Evolutionary conservation across 148 eudicot species (phyloP), one percentile per base, ranked within the genome.

Genomic region (Vaccinium darrowii): DNA sequence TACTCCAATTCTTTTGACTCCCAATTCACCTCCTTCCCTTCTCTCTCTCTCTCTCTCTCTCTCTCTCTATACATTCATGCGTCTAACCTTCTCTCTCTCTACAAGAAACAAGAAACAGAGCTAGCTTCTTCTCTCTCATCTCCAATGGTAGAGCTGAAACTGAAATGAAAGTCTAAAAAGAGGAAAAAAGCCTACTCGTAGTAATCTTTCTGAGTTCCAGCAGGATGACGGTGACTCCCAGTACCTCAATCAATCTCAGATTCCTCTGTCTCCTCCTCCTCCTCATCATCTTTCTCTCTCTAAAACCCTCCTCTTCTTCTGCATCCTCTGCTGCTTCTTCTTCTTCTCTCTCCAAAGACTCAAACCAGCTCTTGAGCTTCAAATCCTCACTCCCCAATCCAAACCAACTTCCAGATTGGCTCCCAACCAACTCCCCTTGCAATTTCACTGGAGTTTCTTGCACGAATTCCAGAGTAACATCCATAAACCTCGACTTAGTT

Each of bases 391-490:
- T 97, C 47, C 76, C 89, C 2, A 87, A 91, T 85, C 90, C 94
- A 1, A 69, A 88, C 54, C 16, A 57, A 74, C 95, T 96, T 49
- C 81, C 63, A 19, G 85, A 90, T 50, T 97, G 99, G 99, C 60
- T 52, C 3, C 52, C 88, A 8, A 65, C 23, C 62, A 16, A 19
- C 27, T 71, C 84, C 85, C 96, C 98, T 3, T 97, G 99, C 88
- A 82, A 73, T 4, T 97, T 91, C 87, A 86, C 85, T n/a, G 96
- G 99, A 0, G 94, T 97, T 67, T 58, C 86, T 18, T 97, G 99
- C 84, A 87, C 84, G 5, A 81, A 81, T 84, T 87, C 88, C 0
- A 89, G 93, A 36, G 95, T 96, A 2, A 76, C 91, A 3, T 76
- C 93, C 19, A 52, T 97, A 77, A 88, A 93, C 86, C 98, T 97